phyloP scores from a whole-genome alignment of 2,329 filamentous ascomycete genomes.

The Pseudogymnoascus sp. region DNA sequence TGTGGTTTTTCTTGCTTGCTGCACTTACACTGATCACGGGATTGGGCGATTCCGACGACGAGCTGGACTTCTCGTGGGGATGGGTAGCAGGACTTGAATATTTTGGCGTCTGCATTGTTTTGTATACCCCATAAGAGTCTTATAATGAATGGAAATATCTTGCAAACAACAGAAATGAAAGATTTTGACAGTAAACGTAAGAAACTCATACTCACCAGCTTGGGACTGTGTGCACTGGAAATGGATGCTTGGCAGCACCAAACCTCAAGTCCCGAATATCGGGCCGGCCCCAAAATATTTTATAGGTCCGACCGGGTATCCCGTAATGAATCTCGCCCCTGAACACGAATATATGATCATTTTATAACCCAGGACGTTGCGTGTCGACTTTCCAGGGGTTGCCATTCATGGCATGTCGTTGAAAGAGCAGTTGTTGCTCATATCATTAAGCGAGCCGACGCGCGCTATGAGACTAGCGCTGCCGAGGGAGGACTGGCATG shows the following conservation, averaged over 20 bases:
- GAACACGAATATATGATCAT: neutral
- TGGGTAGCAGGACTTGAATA: conserved; percentile 1
- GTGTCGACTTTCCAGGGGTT: conserved; percentile 20
- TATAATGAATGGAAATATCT: neutral
- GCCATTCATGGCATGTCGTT: conserved; percentile 27
- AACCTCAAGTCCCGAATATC: neutral
- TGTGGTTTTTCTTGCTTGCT: neutral
- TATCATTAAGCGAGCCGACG: conserved; percentile 2
- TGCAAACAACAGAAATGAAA: neutral
- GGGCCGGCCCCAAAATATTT: neutral
- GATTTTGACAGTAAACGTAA: neutral
- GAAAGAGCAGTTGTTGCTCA: conserved; percentile 17
- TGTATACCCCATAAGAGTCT: neutral
- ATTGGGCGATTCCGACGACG: neutral
- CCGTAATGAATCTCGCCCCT: conserved; percentile 12
- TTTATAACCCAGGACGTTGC: conserved; percentile 13
- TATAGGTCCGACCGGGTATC: conserved; percentile 26
- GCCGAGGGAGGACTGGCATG: neutral
- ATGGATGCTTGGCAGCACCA: neutral
- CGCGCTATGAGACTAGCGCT: conserved; percentile 1
- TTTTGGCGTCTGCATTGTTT: neutral
- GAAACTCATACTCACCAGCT: neutral
- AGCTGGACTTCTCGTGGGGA: conserved; percentile 7
- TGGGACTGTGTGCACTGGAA: neutral
- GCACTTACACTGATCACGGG: conserved; percentile 5